Evolutionary conservation across 352 stramenopile genomes (phyloP).

Genomic region (Phytophthora hybrid): DNA sequence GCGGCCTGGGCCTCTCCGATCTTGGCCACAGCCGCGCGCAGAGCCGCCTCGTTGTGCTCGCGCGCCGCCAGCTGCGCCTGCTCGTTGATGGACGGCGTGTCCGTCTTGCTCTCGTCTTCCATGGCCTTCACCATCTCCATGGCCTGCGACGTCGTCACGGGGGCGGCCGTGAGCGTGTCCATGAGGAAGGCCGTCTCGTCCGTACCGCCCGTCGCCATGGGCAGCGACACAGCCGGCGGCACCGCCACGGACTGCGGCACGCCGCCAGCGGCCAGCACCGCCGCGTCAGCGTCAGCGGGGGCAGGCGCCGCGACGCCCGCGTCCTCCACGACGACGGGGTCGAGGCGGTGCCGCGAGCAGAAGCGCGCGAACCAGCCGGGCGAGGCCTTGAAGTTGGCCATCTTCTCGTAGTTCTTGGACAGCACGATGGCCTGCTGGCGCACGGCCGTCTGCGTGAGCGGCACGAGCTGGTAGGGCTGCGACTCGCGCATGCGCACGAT

Average conservation of each 20-base stretch:
- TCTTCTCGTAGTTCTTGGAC: slow-evolving; percentile 86
- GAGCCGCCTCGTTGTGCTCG: slow-evolving; percentile 51
- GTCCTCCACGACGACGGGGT: slow-evolving; percentile 58
- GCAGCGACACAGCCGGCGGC: slow-evolving; percentile 15
- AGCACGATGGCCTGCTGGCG: slow-evolving; percentile 86
- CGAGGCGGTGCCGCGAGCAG: slow-evolving; percentile 84
- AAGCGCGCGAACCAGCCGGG: slow-evolving; percentile 90
- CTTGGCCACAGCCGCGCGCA: slow-evolving; percentile 37
- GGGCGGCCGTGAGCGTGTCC: slow-evolving; percentile 31
- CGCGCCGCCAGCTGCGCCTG: slow-evolving; percentile 48
- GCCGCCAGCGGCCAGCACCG: slow-evolving; percentile 5
- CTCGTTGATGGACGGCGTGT: slow-evolving; percentile 51
- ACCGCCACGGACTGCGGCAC: slow-evolving; percentile 19
- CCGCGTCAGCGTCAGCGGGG: slow-evolving; percentile 6
- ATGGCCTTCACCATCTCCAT: slow-evolving; percentile 28
- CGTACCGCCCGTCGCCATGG: background rate
- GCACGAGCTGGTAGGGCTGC: slow-evolving; percentile 85
- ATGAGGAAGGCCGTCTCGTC: slow-evolving; percentile 45
- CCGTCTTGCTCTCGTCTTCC: slow-evolving; percentile 44
- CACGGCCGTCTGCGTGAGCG: slow-evolving; percentile 85
- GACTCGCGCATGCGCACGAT: slow-evolving; percentile 86
- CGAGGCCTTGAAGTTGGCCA: slow-evolving; percentile 88
- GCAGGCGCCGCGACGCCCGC: slow-evolving; percentile 3
- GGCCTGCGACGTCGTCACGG: slow-evolving; percentile 26
- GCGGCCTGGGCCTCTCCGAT: slow-evolving; percentile 29